Evolutionary conservation across 768 basidiomycete species (phyloP).

Genomic region (Dendrothele bispora): DNA sequence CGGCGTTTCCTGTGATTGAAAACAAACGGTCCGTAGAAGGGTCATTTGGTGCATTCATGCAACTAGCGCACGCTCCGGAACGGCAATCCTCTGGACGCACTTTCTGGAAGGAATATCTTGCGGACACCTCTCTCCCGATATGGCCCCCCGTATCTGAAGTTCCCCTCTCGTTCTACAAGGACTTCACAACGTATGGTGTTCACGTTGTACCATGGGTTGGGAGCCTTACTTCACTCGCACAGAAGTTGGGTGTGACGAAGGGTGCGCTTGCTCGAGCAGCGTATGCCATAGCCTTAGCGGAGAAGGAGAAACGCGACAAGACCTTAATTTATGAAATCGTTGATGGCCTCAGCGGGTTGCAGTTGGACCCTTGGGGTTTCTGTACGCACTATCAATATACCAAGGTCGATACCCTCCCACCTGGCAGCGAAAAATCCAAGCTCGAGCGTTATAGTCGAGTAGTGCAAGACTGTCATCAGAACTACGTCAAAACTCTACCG

Average conservation of each 20-base stretch:
- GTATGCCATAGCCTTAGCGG: not conserved
- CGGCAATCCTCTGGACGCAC: not conserved
- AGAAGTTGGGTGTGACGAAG: not conserved
- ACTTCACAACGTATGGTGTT: not conserved
- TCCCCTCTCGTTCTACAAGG: conserved; percentile 1
- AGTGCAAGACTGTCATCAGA: not conserved
- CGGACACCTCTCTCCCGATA: not conserved
- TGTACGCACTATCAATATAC: conserved; percentile 1
- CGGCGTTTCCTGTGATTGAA: not conserved
- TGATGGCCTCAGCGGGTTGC: not conserved
- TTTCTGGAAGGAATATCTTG: conserved; percentile 5
- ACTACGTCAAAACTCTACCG: conserved; percentile 2
- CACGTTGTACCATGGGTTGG: conserved; percentile 2
- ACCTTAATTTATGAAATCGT: conserved; percentile 2
- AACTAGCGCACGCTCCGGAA: not conserved
- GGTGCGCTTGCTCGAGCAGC: conserved; percentile 5
- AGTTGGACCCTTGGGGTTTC: not conserved
- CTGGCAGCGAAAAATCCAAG: not conserved
- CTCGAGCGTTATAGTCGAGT: not conserved
- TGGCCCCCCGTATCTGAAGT: conserved; percentile 1
- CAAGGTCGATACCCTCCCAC: not conserved
- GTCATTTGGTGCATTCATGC: conserved; percentile 3
- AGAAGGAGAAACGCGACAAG: conserved; percentile 1
- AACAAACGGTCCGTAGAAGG: not conserved
- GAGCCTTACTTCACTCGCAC: not conserved